Evolutionary conservation across 148 eudicot genomes (phyloP).

Genomic region (Mesembryanthemum crystallinum): DNA sequence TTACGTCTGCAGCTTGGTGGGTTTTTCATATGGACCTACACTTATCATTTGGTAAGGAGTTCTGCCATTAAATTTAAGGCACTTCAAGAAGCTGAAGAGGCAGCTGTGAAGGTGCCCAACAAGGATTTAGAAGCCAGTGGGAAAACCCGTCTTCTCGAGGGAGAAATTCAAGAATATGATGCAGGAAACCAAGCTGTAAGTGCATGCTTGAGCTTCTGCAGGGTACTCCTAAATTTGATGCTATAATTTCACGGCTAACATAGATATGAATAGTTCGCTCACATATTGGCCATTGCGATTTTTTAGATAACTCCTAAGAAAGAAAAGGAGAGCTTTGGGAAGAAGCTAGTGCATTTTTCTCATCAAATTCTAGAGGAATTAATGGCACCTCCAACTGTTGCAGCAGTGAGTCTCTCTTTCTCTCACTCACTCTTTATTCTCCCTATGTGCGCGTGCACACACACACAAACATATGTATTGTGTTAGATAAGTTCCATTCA

Average conservation of each 20-base stretch:
- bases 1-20: conserved; percentile 59
- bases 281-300: conserved; percentile 8
- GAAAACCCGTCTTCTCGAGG: conserved; percentile 47
- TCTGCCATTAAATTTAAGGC: conserved; percentile 42
- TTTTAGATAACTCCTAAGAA: conserved; percentile 28
- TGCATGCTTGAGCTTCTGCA: not conserved
- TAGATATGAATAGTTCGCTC: not conserved
- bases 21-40: conserved; percentile 79
- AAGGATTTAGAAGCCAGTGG: conserved; percentile 55
- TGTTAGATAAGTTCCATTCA: too few species aligned
- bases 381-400: conserved; percentile 80
- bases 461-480: too few species aligned
- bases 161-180: conserved; percentile 34
- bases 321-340: conserved; percentile 26
- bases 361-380: conserved; percentile 59
- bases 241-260: not conserved
- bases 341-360: conserved; percentile 30
- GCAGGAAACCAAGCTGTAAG: conserved; percentile 39
- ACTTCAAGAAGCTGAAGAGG: conserved; percentile 37
- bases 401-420: conserved; percentile 53
- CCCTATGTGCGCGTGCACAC: too few species aligned
- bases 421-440: not conserved
- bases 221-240: not conserved
- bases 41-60: conserved; percentile 62
- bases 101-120: conserved; percentile 45